Percentiles rank a stretch among this genome's conserved stretches.
These are phyloP conservation scores for Claviceps sp. DNA, from an alignment of 2,329 filamentous ascomycete genomes.

Conservation along the genomic window DNA sequence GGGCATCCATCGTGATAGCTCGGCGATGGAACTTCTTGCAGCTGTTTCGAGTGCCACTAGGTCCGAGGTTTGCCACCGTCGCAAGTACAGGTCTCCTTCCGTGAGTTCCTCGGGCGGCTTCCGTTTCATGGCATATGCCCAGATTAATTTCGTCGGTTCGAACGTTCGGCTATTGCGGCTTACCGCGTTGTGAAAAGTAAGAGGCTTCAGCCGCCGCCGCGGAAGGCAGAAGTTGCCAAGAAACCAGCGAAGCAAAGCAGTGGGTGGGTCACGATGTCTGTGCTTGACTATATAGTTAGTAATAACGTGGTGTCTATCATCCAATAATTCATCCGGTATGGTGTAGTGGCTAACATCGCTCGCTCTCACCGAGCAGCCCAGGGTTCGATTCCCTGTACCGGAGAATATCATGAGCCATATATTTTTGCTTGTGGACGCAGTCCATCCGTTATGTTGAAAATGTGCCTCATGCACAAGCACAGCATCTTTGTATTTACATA, in stretches of 20 bases:
- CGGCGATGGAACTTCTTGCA: slow-evolving; percentile 6
- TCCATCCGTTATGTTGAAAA: not conserved
- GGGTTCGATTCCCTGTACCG: slow-evolving; percentile 24
- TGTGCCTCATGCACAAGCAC: too few relatives aligned
- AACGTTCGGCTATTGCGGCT: too few relatives aligned
- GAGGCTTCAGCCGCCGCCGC: too few relatives aligned
- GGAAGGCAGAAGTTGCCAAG: not conserved
- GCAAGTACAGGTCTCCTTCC: slow-evolving; percentile 6
- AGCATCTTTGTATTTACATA: too few relatives aligned
- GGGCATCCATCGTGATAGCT: slow-evolving; percentile 10
- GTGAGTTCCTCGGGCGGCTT: slow-evolving; percentile 6
- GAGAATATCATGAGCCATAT: not conserved
- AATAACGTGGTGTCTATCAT: too few relatives aligned
- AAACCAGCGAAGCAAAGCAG: too few relatives aligned
- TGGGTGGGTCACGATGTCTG: too few relatives aligned
- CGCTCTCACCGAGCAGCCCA: slow-evolving; percentile 24
- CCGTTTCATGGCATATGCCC: not conserved
- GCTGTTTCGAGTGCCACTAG: slow-evolving; percentile 3
- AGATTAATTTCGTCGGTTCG: too few relatives aligned
- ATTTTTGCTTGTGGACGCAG: not conserved
- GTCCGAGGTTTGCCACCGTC: slow-evolving; percentile 8
- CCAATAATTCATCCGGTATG: slow-evolving; percentile 15
- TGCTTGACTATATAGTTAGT: not conserved
- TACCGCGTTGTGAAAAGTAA: too few relatives aligned
- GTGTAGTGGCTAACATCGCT: slow-evolving; percentile 25